These are phyloP conservation scores for Russula compacta DNA, from an alignment of 768 basidiomycete species.

Conservation along the genomic window DNA sequence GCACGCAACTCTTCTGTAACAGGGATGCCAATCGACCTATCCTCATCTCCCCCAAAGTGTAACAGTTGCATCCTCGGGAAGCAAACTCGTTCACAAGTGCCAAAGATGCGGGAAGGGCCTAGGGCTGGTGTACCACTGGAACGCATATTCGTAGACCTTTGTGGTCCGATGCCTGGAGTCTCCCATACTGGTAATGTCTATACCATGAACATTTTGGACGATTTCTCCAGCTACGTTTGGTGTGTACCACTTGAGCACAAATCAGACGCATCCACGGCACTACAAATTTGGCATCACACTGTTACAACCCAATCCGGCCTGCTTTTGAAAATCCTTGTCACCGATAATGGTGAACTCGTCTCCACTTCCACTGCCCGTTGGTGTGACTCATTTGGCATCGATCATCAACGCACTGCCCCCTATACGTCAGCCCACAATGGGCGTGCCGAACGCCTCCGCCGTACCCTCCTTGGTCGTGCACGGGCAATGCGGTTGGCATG, in stretches of 20 bases:
- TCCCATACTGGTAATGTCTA: background rate
- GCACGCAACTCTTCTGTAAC: background rate
- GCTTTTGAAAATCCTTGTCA: background rate
- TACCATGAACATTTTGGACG: background rate
- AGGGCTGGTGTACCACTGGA: background rate
- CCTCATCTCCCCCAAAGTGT: background rate
- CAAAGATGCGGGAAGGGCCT: background rate
- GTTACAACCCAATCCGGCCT: background rate
- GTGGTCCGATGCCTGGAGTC: background rate
- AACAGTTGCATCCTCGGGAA: background rate
- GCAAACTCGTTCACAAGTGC: background rate
- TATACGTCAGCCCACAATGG: too few relatives aligned
- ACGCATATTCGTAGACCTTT: background rate
- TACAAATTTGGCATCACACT: background rate
- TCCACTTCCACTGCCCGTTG: background rate
- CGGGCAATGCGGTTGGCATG: too few relatives aligned
- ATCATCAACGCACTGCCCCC: too few relatives aligned
- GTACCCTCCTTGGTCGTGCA: too few relatives aligned
- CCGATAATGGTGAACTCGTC: background rate
- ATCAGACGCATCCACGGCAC: fast-evolving
- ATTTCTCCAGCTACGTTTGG: background rate
- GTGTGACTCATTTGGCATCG: background rate
- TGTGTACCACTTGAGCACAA: background rate
- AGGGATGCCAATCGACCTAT: background rate
- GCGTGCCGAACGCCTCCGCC: too few relatives aligned